Percentiles rank a stretch among this genome's conserved stretches.
phyloP scores from a whole-genome alignment of 2,329 filamentous ascomycete species.

The Seiridium cupressi region DNA sequence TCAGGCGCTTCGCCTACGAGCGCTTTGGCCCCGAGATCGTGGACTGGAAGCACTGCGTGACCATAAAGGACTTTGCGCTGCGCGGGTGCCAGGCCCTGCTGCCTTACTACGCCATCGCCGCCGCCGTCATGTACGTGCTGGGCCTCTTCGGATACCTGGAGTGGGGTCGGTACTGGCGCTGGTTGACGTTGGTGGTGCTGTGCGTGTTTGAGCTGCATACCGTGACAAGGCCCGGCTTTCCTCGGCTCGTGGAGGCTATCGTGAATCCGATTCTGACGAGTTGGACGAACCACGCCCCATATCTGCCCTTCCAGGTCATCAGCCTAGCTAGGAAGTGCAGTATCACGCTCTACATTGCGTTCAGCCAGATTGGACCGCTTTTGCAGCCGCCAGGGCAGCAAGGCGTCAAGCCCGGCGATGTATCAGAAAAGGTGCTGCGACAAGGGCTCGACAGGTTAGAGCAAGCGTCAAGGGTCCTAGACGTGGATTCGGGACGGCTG shows the following conservation, averaged over 20 bases:
- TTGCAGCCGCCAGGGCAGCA: constrained; percentile 41
- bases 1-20: constrained; percentile 83
- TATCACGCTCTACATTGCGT: constrained; percentile 78
- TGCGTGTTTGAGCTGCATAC: constrained; percentile 56
- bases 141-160: constrained; percentile 66
- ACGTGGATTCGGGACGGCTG: constrained; percentile 68
- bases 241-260: constrained; percentile 37
- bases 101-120: constrained; percentile 60
- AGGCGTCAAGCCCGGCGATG: constrained; percentile 24
- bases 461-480: constrained; percentile 54
- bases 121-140: constrained; percentile 57
- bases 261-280: constrained; percentile 43
- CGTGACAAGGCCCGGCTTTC: constrained; percentile 53
- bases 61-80: constrained; percentile 70
- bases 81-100: constrained; percentile 58
- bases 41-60: constrained; percentile 63
- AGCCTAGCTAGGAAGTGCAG: constrained; percentile 71
- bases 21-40: constrained; percentile 76
- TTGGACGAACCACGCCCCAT: constrained; percentile 51
- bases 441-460: constrained; percentile 69
- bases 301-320: constrained; percentile 84
- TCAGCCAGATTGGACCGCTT: constrained; percentile 76
- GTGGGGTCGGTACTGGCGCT: constrained; percentile 65
- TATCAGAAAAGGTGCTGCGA: constrained; percentile 49
- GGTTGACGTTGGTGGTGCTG: constrained; percentile 54